These are phyloP conservation scores for Sporopachydermia quercuum DNA, from an alignment of 805 yeast genomes.

Conservation along the genomic window DNA sequence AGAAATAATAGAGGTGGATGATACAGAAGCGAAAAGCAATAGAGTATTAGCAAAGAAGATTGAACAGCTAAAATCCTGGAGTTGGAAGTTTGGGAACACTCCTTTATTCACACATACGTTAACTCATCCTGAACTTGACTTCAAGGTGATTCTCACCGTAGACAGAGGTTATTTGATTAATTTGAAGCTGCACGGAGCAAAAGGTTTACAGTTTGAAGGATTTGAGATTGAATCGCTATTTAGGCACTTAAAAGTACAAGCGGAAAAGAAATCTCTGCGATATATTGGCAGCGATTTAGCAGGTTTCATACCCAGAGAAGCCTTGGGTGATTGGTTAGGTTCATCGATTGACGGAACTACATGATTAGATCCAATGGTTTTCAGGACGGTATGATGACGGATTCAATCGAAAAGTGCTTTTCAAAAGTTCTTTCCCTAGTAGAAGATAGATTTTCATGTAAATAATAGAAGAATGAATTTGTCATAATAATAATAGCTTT, in stretches of 20 bases:
- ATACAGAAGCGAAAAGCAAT: slow-evolving; percentile 17
- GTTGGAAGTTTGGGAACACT: slow-evolving; percentile 65
- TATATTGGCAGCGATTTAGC: slow-evolving; percentile 30
- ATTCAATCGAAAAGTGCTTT: no score
- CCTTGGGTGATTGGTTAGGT: slow-evolving; percentile 31
- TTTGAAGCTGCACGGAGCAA: slow-evolving; percentile 17
- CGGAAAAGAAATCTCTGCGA: slow-evolving; percentile 15
- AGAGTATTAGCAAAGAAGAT: slow-evolving; percentile 26
- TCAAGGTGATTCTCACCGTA: slow-evolving; percentile 27
- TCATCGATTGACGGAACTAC: slow-evolving; percentile 28
- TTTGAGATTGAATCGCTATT: neutral
- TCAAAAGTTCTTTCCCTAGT: no score
- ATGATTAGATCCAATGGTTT: no score
- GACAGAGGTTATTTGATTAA: slow-evolving; percentile 30
- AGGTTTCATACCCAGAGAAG: slow-evolving; percentile 29
- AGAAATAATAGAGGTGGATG: slow-evolving; percentile 14
- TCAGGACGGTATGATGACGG: no score
- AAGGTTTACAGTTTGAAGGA: slow-evolving; percentile 18
- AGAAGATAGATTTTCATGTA: no score
- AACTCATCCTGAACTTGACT: slow-evolving; percentile 18
- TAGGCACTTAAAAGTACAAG: slow-evolving; percentile 11
- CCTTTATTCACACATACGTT: slow-evolving; percentile 54
- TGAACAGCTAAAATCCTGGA: slow-evolving; percentile 37
- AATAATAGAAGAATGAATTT: no score
- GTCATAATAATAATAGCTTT: no score